These are phyloP conservation scores for Eucalyptus curtisii DNA, from an alignment of 345 rosid genomes.

Conservation along the genomic window DNA sequence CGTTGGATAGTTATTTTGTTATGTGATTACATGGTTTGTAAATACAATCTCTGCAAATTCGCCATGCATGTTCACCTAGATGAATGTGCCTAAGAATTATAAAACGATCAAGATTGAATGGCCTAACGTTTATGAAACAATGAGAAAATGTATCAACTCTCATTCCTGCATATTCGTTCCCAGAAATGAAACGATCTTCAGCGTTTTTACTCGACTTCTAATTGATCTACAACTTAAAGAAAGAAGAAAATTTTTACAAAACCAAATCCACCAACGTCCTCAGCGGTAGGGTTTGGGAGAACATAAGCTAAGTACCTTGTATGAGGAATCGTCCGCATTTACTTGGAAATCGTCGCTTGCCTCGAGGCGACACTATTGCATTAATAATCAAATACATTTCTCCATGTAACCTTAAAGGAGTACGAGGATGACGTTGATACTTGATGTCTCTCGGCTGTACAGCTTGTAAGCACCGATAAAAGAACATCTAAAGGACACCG, in stretches of 20 bases:
- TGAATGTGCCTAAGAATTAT: neutral
- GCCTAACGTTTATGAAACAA: neutral
- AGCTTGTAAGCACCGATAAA: neutral
- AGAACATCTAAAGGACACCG: neutral
- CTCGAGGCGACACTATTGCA: neutral
- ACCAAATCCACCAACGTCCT: neutral
- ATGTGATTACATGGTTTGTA: neutral
- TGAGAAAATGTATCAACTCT: neutral
- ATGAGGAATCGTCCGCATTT: too few species aligned
- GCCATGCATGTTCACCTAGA: neutral
- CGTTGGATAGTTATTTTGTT: neutral
- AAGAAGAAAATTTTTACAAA: neutral
- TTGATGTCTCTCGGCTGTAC: neutral
- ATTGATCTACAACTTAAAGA: neutral
- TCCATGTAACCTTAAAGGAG: neutral
- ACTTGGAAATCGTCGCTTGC: neutral
- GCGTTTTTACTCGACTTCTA: neutral
- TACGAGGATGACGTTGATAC: neutral
- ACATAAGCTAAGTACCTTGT: neutral
- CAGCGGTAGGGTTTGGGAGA: neutral
- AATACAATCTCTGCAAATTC: neutral
- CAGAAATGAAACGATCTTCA: neutral
- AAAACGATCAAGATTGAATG: neutral
- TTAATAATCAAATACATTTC: neutral
- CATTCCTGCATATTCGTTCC: neutral